Evolutionary conservation across 345 rosid genomes (phyloP), one percentile per base, ranked within the genome.

Genomic region (Acer saccharum): DNA sequence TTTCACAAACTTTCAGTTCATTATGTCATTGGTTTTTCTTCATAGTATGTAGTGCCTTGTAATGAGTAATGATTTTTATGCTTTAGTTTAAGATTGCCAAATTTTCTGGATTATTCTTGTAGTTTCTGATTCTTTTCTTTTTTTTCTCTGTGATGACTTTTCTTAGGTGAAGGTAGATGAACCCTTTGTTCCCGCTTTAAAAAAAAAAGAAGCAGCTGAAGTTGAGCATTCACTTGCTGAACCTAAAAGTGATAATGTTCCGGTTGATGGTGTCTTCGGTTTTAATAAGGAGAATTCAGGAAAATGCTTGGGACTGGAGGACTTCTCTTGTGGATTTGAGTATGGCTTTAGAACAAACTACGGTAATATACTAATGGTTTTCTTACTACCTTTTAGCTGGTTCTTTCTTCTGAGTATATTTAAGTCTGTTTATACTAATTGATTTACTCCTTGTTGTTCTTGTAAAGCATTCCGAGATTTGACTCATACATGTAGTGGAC

Each of bases 181-280:
- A 67, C 72, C 87, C 39, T 69, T 79, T 75, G 79, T 66, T 71
- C 89, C 88, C 73, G 77, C 81, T 4, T 62, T 67, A 12, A 82
- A 86, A 82, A 89, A 86, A 82, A 89, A 85, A 44, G 89, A 89
- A 82, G 62, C 85, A 64, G 63, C 75, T 79, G 89, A 82, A 77
- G 86, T 84, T 76, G 79, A 82, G 74, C 85, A 76, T 75, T 72
- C 84, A 62, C 69, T 83, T 32, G 84, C 78, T 68, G 96, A 91
- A 66, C 88, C 94, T 50, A 80, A 84, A 78, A 77, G 80, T 76
- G 91, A 89, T 44, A 77, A 83, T 81, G 75, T 77, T 73, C 80
- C 85, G 0, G 88, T 87, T 9, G 94, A 93, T 67, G 86, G 86
- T 77, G 86, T 80, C 57, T 75, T 89, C 64, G 87, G 89, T 72